These are phyloP conservation scores for Fraxinus velutina DNA, from an alignment of 305 asterid species.

Conservation along the genomic window DNA sequence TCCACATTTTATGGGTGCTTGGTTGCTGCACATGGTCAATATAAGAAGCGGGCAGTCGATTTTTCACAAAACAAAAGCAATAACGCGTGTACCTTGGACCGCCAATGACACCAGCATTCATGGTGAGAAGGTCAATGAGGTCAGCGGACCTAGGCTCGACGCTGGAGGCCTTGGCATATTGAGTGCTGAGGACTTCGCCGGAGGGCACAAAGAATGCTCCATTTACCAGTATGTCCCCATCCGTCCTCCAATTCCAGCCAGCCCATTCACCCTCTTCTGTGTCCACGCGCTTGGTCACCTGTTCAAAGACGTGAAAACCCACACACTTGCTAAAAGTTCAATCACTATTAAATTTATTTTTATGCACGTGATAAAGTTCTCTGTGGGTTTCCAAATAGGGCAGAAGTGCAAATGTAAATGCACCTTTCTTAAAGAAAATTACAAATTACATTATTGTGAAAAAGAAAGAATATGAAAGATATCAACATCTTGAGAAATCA, in stretches of 20 bases:
- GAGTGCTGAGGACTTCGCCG: conserved; percentile 52
- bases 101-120: conserved; percentile 68
- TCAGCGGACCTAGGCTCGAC: conserved; percentile 58
- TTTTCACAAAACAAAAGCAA: background rate
- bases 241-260: conserved; percentile 86
- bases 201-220: conserved; percentile 90
- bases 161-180: conserved; percentile 73
- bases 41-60: too few relatives aligned
- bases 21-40: too few relatives aligned
- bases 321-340: background rate
- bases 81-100: conserved; percentile 50
- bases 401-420: background rate
- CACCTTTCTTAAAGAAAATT: background rate
- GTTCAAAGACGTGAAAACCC: background rate
- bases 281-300: conserved; percentile 86
- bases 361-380: background rate
- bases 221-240: conserved; percentile 71
- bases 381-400: background rate
- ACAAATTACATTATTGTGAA: background rate
- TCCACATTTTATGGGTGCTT: too few relatives aligned
- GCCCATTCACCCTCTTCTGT: conserved; percentile 64
- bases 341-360: background rate
- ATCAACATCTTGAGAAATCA: background rate
- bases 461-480: background rate
- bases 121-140: conserved; percentile 60